Evolutionary conservation across 371 early-diverging fungal species (phyloP).

Genomic region (Amoeboradix gromovi): DNA sequence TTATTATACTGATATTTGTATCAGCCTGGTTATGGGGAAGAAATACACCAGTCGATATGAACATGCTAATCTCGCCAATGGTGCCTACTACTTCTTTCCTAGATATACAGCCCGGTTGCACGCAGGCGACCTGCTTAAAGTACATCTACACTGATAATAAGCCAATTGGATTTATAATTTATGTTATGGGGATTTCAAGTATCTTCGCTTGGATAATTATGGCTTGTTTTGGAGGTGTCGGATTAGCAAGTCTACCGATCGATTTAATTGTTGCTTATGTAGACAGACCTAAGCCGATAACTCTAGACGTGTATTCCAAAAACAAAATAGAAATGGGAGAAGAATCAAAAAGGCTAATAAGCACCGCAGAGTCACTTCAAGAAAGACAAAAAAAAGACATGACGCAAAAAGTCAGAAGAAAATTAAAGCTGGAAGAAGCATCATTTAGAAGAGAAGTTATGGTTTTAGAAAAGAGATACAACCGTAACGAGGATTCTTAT

Average conservation of each 20-base stretch:
- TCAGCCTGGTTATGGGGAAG: slow-evolving; percentile 15
- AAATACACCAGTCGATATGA: slow-evolving; percentile 11
- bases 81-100: slow-evolving; percentile 1
- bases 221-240: slow-evolving; percentile 22
- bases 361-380: slow-evolving; percentile 2
- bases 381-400: background rate
- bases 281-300: slow-evolving; percentile 20
- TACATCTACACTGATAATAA: slow-evolving; percentile 2
- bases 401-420: slow-evolving; percentile 4
- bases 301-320: slow-evolving; percentile 10
- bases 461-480: slow-evolving; percentile 19
- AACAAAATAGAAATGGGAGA: slow-evolving; percentile 8
- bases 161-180: slow-evolving; percentile 15
- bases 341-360: slow-evolving; percentile 5
- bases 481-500: slow-evolving; percentile 16
- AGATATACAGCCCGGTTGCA: background rate
- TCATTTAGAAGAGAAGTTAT: slow-evolving; percentile 11
- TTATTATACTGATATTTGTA: slow-evolving; percentile 10
- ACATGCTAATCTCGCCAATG: slow-evolving; percentile 7
- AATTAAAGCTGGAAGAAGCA: slow-evolving; percentile 1
- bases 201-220: slow-evolving; percentile 22
- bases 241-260: slow-evolving; percentile 15
- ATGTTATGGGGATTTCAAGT: slow-evolving; percentile 17
- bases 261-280: slow-evolving; percentile 17
- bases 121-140: slow-evolving; percentile 2